These are phyloP conservation scores for Theileria equi DNA, from an alignment of 169 alveolate genomes.

Conservation along the genomic window DNA sequence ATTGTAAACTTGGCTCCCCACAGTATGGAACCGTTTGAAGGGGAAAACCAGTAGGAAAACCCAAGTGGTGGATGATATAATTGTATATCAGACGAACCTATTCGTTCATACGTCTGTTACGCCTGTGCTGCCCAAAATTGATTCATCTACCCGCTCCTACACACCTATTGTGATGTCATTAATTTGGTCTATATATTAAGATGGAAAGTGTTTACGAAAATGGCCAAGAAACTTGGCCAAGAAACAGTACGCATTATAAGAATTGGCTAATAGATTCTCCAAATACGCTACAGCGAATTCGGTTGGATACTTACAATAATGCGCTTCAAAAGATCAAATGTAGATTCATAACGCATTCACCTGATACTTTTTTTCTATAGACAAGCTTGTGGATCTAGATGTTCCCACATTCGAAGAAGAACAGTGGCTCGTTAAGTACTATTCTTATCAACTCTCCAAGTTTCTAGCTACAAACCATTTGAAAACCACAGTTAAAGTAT, in stretches of 20 bases:
- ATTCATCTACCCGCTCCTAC: too few species aligned
- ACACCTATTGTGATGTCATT: too few species aligned
- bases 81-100: too few species aligned
- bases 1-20: too few species aligned
- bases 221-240: conserved; percentile 26
- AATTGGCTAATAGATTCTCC: conserved; percentile 43
- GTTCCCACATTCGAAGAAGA: conserved; percentile 60
- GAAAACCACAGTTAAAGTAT: conserved; percentile 48
- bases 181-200: too few species aligned
- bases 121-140: too few species aligned
- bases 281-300: conserved; percentile 2
- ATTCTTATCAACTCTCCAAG: conserved; percentile 53
- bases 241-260: conserved; percentile 19
- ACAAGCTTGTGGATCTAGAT: not conserved
- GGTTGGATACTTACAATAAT: conserved; percentile 5
- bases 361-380: not conserved
- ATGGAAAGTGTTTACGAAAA: too few species aligned
- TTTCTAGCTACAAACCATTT: conserved; percentile 43
- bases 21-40: too few species aligned
- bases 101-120: too few species aligned
- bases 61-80: too few species aligned
- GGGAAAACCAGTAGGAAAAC: too few species aligned
- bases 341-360: not conserved
- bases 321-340: conserved; percentile 23
- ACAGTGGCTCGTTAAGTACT: conserved; percentile 54